Base-by-base conservation (phyloP, 176 grass and related monocot species). In the Themeda triandra region DNA sequence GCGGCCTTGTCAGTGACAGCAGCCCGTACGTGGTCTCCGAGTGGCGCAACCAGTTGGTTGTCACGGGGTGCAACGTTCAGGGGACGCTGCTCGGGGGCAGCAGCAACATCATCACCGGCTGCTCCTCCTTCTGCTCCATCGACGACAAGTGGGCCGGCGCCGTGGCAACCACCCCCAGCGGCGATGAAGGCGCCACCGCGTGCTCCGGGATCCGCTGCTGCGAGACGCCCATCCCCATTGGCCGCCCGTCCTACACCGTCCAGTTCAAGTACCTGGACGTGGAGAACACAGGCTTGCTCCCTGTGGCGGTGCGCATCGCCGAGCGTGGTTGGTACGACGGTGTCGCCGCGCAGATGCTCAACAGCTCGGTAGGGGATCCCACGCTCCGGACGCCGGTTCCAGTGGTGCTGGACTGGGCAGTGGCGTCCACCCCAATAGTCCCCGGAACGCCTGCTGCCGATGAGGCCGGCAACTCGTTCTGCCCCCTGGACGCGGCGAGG, bases 41-140 rank as follows among this genome's bases (percentile, higher is more conserved):
- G 48, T 2, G 0, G 15, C 33, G 0, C 66, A 82, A 82, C 80
- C 33, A 63, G 45, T 15, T 87, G 18, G 6, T 58, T 3, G 32
- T 87, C 8, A 81, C 78, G 0, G 78, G 85, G 19, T 87, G 78
- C 33, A 81, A 87, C 78, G 60, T 75, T 5, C 85, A 31, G 49
- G 66, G 15, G 14, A 59, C 3, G 24, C 80, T 72, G 6, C 9
- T 71, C 33, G 51, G 49, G 18, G 12, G 13, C 18, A 74, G 19
- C 69, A 0, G 2, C 4, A 83, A 74, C 54, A 1, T 28, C 37
- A 40, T 31, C 17, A 80, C 46, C 69, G 31, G 15, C 58, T 69
- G 77, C 77, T 74, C 66, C 84, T 73, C 84, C 42, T 42, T 56
- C 31, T 80, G 37, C 80, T 29, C 51, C 72, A 54, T 75, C 45